phyloP scores from a whole-genome alignment of 768 basidiomycete species.

The Basidioascus undulatus region DNA sequence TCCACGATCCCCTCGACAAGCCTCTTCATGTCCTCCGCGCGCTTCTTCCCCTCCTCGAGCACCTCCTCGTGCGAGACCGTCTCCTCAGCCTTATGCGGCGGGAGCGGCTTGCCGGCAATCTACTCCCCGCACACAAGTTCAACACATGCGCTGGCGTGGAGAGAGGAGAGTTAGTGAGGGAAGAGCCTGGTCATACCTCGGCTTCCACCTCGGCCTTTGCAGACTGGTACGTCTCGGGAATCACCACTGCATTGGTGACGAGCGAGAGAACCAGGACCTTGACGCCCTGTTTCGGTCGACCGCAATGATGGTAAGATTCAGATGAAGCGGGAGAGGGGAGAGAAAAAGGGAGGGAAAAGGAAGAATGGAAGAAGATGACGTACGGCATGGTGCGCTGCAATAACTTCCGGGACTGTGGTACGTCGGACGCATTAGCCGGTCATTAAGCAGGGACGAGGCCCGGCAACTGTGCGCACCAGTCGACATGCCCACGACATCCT shows the following conservation, averaged over 20 bases:
- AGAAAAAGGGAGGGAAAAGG: neutral
- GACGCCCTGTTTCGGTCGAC: constrained; percentile 37
- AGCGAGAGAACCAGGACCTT: constrained; percentile 57
- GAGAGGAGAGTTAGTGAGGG: neutral
- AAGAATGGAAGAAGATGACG: neutral
- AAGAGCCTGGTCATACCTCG: too few relatives aligned
- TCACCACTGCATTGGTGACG: constrained; percentile 65
- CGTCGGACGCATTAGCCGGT: too few relatives aligned
- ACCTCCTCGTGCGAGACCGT: constrained; percentile 74
- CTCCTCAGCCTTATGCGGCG: too few relatives aligned
- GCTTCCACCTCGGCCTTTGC: constrained; percentile 51
- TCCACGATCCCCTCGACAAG: constrained; percentile 41
- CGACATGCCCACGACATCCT: constrained; percentile 93
- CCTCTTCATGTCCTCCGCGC: constrained; percentile 44
- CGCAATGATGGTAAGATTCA: accelerated
- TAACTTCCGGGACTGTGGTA: constrained; percentile 57
- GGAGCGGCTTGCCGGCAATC: constrained; percentile 37
- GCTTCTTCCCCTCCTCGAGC: constrained; percentile 34
- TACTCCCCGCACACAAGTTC: too few relatives aligned
- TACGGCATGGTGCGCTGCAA: constrained; percentile 29
- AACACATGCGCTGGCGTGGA: too few relatives aligned
- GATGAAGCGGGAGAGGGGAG: neutral
- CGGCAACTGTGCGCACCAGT: constrained; percentile 25
- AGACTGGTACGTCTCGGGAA: constrained; percentile 37
- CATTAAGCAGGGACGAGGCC: neutral